Conservation (phyloP, 106 monocot genomes). For the Posidonia australis region DNA sequence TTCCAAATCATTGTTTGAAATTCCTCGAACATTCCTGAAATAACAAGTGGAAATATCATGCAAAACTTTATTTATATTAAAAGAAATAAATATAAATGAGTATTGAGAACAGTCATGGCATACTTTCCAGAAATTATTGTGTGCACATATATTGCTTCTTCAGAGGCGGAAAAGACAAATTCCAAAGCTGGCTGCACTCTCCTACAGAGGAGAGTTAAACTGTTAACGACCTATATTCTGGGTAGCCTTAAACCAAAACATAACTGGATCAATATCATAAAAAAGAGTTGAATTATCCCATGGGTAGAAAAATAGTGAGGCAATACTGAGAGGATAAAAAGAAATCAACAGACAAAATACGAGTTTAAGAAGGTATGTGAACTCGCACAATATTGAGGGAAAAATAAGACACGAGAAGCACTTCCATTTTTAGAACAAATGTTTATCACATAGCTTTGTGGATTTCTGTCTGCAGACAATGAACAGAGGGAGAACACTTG, state of each 20-base stretch:
- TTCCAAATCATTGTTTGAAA: slow-evolving; percentile 69
- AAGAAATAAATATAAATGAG: background rate
- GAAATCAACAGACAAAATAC: background rate
- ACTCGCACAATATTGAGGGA: background rate
- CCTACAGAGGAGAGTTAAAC: slow-evolving; percentile 28
- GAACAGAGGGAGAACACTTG: too few species aligned
- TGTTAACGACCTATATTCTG: background rate
- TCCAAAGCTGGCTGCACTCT: slow-evolving; percentile 62
- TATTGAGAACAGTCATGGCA: slow-evolving; percentile 18
- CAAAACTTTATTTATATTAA: background rate
- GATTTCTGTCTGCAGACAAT: too few species aligned
- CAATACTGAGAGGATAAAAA: background rate
- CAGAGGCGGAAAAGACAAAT: slow-evolving; percentile 78
- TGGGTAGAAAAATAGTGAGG: background rate
- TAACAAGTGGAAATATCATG: background rate
- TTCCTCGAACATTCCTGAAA: slow-evolving; percentile 62
- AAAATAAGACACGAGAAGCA: too few species aligned
- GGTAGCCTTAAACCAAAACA: background rate
- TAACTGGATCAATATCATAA: background rate
- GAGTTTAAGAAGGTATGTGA: background rate
- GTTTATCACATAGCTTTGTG: too few species aligned
- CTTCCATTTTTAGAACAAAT: too few species aligned
- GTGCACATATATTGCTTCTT: slow-evolving; percentile 85
- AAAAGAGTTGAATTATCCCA: background rate
- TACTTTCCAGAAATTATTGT: slow-evolving; percentile 75